Base-by-base conservation (phyloP, 1,284 basidiomycete species). In the Trichosporon sp. region DNA sequence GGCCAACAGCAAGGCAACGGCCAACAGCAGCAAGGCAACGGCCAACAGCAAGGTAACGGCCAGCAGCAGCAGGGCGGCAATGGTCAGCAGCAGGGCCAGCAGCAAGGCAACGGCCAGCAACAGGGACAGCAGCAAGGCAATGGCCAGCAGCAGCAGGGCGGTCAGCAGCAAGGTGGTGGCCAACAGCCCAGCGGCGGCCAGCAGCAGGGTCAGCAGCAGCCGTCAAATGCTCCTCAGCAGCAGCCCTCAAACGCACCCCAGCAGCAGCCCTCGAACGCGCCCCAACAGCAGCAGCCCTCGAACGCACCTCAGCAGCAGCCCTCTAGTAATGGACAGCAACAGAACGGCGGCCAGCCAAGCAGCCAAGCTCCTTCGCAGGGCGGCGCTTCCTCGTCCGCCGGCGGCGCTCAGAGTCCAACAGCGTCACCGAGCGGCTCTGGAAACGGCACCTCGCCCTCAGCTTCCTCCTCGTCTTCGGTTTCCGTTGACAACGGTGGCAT, bases 401-500 rank as follows among this genome's bases (percentile, higher is more conserved):
- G 44, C 49, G 49, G 49, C 14, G 25, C 49, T 14, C 31, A 25
- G 13, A 27, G 49, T 19, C 49, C 29, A 29, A 25, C 49, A 16
- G 49, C 49, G 16, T 54, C 49, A 54, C 25, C 49, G 14, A 29
- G 27, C 31, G 19, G 14, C 21, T 54, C 49, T n/a, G 49, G 49
- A 11, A 10, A 46, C 25, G 44, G 44, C 31, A 25, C 14, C 8
- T 25, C 25, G 2, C 7, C 33, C 29, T 56, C 37, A 5, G 25
- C 66, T 2, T 65, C 64, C 37, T 56, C 61, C 23, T 57, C 59
- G n/a, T 32, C 70, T 11, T 62, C 73, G 10, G 36, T 60, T 3
- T 60, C 60, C 10, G 46, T 49, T 19, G 61, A 59, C 4, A 59
- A 62, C 31, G 40, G 52, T 3, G 61, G 61, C 16, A 27, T 31